Evolutionary conservation across 768 basidiomycete species (phyloP), one percentile per base, ranked within the genome.

Genomic region (Amanita pallidorosea): DNA sequence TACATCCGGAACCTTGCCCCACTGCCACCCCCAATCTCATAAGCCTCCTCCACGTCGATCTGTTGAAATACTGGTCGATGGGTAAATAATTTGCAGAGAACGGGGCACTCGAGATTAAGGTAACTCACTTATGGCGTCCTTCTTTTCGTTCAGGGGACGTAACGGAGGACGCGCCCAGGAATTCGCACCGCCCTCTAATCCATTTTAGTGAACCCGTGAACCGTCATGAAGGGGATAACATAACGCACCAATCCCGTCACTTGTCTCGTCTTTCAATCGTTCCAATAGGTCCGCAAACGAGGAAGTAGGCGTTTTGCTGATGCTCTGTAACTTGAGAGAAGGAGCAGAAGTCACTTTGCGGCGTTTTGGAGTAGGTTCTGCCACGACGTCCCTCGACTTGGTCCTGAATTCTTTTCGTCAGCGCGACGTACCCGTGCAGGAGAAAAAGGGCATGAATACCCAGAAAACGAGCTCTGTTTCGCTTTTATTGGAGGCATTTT

Each of bases 51-150:
- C 7, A 98, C 75, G 56, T 98, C 96, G 53, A 95, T 94, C 65
- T 98, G 96, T 64, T 99, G 96, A 59, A 98, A 98, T 15, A 87
- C 91, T 94, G 48, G 9, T 27, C 22, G 11, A 15, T n/a, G 9
- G 15, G 33, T 51, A 4, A 51, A 33, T 29, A 1, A 29, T 15
- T 34, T 4, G 8, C 36, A 4, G 8, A 29, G 17, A n/a, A 38
- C 33, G 22, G 7, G 7, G 11, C 5, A 7, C 0, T 5, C 9
- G 2, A 17, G 18, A 2, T 15, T 3, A 29, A 36, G 25, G 8
- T n/a, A 17, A 58, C 82, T 52, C 35, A 90, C 92, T 67, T 52
- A 96, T 83, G 4, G 72, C 66, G 59, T 94, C 84, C 50, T 59
- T 73, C 57, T 77, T 76, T 45, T 74, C 71, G 56, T 88, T 68